These are phyloP conservation scores for Lactarius indigo DNA, from an alignment of 768 basidiomycete genomes.

Conservation along the genomic window DNA sequence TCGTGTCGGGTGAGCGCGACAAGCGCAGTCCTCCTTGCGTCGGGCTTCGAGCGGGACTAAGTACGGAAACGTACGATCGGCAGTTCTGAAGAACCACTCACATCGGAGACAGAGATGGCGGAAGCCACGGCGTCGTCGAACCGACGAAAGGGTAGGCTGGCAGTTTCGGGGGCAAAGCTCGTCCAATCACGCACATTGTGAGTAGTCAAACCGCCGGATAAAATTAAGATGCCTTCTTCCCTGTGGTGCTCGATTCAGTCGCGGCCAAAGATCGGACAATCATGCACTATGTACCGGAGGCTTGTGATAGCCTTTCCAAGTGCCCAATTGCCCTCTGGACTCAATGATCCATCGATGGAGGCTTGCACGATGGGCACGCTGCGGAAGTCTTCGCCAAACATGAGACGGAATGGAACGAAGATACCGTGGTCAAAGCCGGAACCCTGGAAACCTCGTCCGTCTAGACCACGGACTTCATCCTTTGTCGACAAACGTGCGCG, in stretches of 20 bases:
- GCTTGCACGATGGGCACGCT: conserved; percentile 69
- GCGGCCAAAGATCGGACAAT: background rate
- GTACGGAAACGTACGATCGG: background rate
- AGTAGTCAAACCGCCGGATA: conserved; percentile 67
- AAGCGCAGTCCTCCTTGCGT: conserved; percentile 54
- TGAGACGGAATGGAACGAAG: conserved; percentile 72
- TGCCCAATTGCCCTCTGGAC: conserved; percentile 60
- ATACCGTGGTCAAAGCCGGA: conserved; percentile 78
- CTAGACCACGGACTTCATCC: conserved; percentile 55
- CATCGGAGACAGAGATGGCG: conserved; percentile 49
- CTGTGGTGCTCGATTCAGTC: conserved; percentile 33
- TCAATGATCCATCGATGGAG: conserved; percentile 58
- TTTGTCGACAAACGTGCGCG: conserved; percentile 46
- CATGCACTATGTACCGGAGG: conserved; percentile 44
- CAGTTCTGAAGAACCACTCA: conserved; percentile 33
- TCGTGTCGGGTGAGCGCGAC: conserved; percentile 51
- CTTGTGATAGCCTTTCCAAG: conserved; percentile 57
- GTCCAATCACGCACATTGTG: conserved; percentile 61
- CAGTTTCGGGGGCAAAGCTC: conserved; percentile 48
- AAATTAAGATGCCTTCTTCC: conserved; percentile 60
- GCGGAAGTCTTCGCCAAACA: conserved; percentile 67
- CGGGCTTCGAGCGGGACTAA: conserved; percentile 35
- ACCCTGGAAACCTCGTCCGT: conserved; percentile 61
- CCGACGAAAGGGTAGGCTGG: conserved; percentile 44
- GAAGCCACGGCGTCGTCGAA: conserved; percentile 59